Evolutionary conservation across 257 asterid genomes (phyloP), one percentile per base, ranked within the genome.

Genomic region (Handroanthus guayacan): DNA sequence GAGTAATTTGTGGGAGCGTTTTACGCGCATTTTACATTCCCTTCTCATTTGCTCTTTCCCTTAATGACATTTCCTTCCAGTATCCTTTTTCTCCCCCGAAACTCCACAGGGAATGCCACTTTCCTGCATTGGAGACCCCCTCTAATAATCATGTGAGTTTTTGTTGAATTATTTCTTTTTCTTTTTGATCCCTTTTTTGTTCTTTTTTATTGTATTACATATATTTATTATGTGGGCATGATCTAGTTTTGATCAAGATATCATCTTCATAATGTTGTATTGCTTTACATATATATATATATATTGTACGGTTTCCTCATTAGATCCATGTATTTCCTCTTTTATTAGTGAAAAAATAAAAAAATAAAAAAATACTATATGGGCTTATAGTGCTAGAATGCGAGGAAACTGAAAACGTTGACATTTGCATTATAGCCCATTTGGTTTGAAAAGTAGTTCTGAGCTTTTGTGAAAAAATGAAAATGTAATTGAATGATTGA

Each of bases 1-100:
- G 88, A 81, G 56, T 80, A 72, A 85, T 77, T 73, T 70, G 84
- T 84, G 95, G 84, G 79, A 60, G 62, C 25, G 61, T 79, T 75
- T 68, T 71, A 69, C 75, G 38, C 67, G 77, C 78, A 25, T 67
- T 31, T 75, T 48, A 14, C 79, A 31, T 60, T 71, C 75, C 41
- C 52, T 41, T 57, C 54, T 41, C 73, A 25, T 16, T 57, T 64
- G 6, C 36, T 9, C 10, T 2, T 31, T 39, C 47, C 37, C 50
- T 57, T 69, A 13, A 17, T 71, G 60, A 48, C 75, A 13, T 76
- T 75, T 73, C 80, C 81, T 62, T 18, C 39, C 47, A 18, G 14
- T 66, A 56, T 9, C 9, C 14, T 69, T 44, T 58, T 60, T 43
- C 47, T 58, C 8, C 39, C 56, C 75, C 36, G 76, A 75, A 64